Evolutionary conservation across 139 green algal species (phyloP).

Genomic region (Limnomonas spitsbergensis): DNA sequence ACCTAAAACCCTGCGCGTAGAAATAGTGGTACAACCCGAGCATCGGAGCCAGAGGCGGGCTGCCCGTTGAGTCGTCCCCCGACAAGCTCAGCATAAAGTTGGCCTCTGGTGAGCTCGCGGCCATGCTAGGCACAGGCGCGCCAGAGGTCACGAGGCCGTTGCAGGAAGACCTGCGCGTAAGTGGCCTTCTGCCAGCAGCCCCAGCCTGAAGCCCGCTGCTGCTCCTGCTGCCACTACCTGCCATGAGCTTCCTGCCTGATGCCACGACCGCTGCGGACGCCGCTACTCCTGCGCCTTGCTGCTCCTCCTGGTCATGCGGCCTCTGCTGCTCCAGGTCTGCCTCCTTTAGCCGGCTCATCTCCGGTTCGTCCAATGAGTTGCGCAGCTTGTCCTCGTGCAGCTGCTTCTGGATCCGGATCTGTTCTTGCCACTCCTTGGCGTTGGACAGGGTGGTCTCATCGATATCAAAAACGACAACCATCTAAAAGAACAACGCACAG

Average conservation of each 20-base stretch:
- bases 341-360: no score
- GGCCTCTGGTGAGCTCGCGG: background rate
- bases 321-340: no score
- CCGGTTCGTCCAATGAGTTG: no score
- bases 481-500: background rate
- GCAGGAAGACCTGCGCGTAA: no score
- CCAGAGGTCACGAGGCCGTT: background rate
- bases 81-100: background rate
- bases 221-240: no score
- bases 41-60: background rate
- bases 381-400: no score
- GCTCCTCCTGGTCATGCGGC: no score
- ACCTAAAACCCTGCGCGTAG: background rate
- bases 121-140: background rate
- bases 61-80: background rate
- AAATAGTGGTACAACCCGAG: background rate
- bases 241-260: no score
- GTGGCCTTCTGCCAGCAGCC: no score
- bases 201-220: no score
- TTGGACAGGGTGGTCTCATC: constrained; percentile 55
- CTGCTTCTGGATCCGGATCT: background rate
- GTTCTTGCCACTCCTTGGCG: constrained; percentile 18
- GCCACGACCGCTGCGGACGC: no score
- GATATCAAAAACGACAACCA: constrained; percentile 51
- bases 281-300: no score